Base-by-base conservation (phyloP, 2,329 filamentous ascomycete species). In the Didymella lethalis region DNA sequence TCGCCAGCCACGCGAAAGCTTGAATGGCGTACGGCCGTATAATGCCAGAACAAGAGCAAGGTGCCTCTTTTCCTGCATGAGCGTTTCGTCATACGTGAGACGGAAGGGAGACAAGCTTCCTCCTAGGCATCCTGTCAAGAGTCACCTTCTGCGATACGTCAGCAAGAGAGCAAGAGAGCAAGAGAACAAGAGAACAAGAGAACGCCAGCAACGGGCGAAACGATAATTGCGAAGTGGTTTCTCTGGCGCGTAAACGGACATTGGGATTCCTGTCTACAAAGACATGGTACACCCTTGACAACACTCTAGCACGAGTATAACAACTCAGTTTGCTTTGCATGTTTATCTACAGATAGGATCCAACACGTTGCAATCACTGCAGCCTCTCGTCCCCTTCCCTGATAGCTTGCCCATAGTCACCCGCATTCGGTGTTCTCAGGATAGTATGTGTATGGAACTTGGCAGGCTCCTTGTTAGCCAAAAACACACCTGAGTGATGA, bases 361-460 rank as follows among this genome's bases (percentile, higher is more conserved):
- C n/a, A 6, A n/a, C 16, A n/a, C n/a, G 6, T 36, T n/a, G 6
- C 32, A 8, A 2, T 54, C 49, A 61, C 23, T 47, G 23, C 29
- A 74, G n/a, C 48, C 51, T 67, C 51, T 69, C 58, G 3, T 54
- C 50, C 1, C 29, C 60, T 14, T 62, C 67, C 53, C 80, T 75
- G 64, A 86, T 69, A 10, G 82, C 84, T 64, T 82, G 84, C 0
- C 91, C 90, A 72, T 93, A 93, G 71, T 94, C 91, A 0, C 90
- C 91, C 0, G 79, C 86, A 73, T 94, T 93, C 0, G 91, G 91
- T 31, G 86, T 88, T 34, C 91, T 77, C 62, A 91, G 77, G 51
- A 92, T 77, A 0, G 90, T 93, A 73, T 94, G 91, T 23, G 91
- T 90, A 67, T 94, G 91, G 67, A 91, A 94, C 75, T 90, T 91